Conservation (phyloP, 805 yeast species). For the Pichia pseudocactophila region DNA sequence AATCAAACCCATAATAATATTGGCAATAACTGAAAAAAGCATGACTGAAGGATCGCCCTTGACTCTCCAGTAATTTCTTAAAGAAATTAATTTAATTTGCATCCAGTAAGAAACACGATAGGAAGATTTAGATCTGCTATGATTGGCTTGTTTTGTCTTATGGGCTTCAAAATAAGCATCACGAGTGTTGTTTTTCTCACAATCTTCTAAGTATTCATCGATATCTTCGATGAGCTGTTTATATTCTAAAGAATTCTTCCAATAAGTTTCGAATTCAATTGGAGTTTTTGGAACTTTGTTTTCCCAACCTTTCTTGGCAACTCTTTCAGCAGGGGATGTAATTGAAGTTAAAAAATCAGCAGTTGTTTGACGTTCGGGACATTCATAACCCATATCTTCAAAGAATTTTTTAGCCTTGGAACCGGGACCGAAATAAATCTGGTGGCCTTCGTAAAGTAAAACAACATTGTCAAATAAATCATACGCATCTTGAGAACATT, state of each 20-base stretch:
- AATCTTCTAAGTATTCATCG: conserved; percentile 27
- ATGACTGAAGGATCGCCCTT: background rate
- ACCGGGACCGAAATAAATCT: conserved; percentile 43
- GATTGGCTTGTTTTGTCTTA: conserved; percentile 30
- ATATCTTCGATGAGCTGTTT: conserved; percentile 29
- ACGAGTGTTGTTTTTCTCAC: conserved; percentile 26
- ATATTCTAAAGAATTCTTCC: conserved; percentile 52
- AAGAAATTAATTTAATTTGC: background rate
- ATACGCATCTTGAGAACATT: conserved; percentile 59
- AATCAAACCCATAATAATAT: background rate
- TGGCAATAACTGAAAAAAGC: background rate
- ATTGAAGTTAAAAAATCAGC: background rate
- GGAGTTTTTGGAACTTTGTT: conserved; percentile 27
- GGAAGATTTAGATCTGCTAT: conserved; percentile 17
- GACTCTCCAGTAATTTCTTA: background rate
- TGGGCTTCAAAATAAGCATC: conserved; percentile 31
- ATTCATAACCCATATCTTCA: background rate
- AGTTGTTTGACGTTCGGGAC: background rate
- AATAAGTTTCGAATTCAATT: conserved; percentile 45
- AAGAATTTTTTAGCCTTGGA: background rate
- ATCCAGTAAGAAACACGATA: background rate
- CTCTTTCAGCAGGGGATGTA: background rate
- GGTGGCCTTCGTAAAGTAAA: conserved; percentile 52
- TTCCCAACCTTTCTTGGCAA: conserved; percentile 22
- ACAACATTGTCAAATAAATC: conserved; percentile 52